Evolutionary conservation across 108 stramenopile species (phyloP).

Genomic region (Cylindrotheca fusiformis): DNA sequence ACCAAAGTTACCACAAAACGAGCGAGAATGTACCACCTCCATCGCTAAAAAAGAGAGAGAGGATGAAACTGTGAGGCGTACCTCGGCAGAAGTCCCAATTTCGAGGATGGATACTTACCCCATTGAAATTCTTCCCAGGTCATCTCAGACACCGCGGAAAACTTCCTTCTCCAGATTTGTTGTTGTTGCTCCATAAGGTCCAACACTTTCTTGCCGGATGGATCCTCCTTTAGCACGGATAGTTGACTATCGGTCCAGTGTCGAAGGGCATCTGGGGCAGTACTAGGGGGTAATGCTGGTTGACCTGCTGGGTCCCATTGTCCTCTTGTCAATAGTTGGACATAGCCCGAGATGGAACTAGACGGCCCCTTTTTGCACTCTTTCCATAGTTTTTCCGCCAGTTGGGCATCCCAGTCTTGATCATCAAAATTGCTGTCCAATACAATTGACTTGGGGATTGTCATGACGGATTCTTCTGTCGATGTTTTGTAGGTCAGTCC

Average conservation of each 20-base stretch:
- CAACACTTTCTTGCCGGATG: slow-evolving; percentile 48
- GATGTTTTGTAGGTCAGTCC: slow-evolving; percentile 43
- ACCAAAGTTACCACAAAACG: slow-evolving; percentile 39
- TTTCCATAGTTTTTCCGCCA: slow-evolving; percentile 56
- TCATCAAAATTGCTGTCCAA: slow-evolving; percentile 43
- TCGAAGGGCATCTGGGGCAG: slow-evolving; percentile 68
- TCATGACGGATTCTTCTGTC: slow-evolving; percentile 11
- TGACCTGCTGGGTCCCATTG: not conserved
- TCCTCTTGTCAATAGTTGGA: slow-evolving; percentile 10
- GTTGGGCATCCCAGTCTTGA: slow-evolving; percentile 57
- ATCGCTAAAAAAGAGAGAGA: slow-evolving; percentile 28
- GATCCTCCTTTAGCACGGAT: slow-evolving; percentile 21
- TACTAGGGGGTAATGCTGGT: slow-evolving; percentile 39
- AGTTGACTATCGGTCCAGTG: slow-evolving; percentile 71
- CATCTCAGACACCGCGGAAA: slow-evolving; percentile 36
- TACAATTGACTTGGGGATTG: slow-evolving; percentile 45
- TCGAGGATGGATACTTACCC: slow-evolving; percentile 13
- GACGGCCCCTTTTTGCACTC: slow-evolving; percentile 54
- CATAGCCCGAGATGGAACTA: slow-evolving; percentile 53
- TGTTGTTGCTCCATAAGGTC: slow-evolving; percentile 44
- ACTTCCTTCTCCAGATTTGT: slow-evolving; percentile 59
- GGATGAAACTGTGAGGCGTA: too few relatives aligned
- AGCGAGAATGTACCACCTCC: slow-evolving; percentile 80
- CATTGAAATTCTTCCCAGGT: slow-evolving; percentile 66
- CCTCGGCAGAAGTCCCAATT: too few relatives aligned